Evolutionary conservation across 202 grass and related monocot genomes (phyloP), one percentile per base, ranked within the genome.

Genomic region (Hordeum pubiflorum): DNA sequence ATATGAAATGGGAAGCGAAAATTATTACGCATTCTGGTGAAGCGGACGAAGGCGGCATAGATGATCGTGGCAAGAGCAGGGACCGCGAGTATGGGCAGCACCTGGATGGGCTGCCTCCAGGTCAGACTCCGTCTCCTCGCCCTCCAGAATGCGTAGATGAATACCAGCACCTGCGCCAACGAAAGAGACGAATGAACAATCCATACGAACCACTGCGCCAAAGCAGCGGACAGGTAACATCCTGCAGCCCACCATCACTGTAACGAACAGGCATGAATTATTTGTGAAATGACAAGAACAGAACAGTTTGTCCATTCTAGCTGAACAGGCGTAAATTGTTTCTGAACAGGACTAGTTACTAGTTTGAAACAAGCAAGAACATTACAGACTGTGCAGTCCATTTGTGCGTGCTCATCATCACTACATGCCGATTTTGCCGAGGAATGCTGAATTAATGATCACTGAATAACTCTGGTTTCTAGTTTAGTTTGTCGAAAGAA

Each of bases 11-110:
- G 13, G 13, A 15, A 48, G 43, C 0, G 13, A 0, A 10, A 50
- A 32, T 88, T 86, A 31, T 88, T 88, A 88, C 89, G n/a, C n/a
- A 63, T 88, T 83, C 54, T 88, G 70, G 89, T 83, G 67, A 88
- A 91, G 48, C 86, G 79, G 34, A 78, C 38, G 71, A 88, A 85
- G 9, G 81, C 69, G 4, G 79, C 71, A 7, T 85, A 82, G 11
- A 86, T 85, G 76, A 91, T 63, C 3, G 82, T 79, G 23, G 89
- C 79, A 7, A 91, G 34, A 63, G 86, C 86, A 54, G 89, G 89
- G 76, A 91, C 34, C 0, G 83, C 22, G 10, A 91, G 86, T 61
- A 91, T 59, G 2, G 86, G 82, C 36, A 91, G 64, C 13, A 81
- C 50, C 61, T 83, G 77, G 63, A 79, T 58, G 72, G 79, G 75